Conservation (phyloP, 1,284 basidiomycete species). For the Pisolithus thermaeus region DNA sequence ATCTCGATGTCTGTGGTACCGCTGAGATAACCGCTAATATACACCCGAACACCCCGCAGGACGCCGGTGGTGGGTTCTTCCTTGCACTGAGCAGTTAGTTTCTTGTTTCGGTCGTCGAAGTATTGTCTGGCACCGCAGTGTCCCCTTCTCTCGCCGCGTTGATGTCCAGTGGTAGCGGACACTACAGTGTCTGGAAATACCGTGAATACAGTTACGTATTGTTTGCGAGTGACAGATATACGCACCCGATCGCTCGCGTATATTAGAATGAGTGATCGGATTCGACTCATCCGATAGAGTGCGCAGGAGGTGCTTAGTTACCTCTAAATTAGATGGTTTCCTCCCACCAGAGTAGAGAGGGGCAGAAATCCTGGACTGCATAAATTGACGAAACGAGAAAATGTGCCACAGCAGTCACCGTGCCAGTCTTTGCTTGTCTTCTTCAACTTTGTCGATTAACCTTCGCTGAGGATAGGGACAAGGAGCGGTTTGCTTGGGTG, state of each 20-base stretch:
- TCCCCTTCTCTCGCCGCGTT: slow-evolving; percentile 50
- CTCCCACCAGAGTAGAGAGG: slow-evolving; percentile 26
- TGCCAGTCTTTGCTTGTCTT: slow-evolving; percentile 15
- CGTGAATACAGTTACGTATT: not conserved
- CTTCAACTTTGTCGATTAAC: slow-evolving; percentile 6
- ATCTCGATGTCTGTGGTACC: slow-evolving; percentile 71
- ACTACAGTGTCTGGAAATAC: slow-evolving; percentile 45
- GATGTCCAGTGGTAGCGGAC: slow-evolving; percentile 61
- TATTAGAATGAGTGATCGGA: slow-evolving; percentile 68
- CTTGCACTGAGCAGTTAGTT: slow-evolving; percentile 44
- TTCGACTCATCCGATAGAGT: slow-evolving; percentile 57
- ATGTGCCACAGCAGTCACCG: slow-evolving; percentile 6
- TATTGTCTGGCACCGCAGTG: slow-evolving; percentile 33
- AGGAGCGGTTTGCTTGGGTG: slow-evolving; percentile 10
- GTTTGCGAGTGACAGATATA: not conserved
- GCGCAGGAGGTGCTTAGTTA: slow-evolving; percentile 52
- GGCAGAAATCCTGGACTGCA: slow-evolving; percentile 24
- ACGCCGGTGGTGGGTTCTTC: slow-evolving; percentile 26
- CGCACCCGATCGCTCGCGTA: slow-evolving; percentile 51
- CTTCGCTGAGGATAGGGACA: slow-evolving; percentile 11
- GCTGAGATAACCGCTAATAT: slow-evolving; percentile 62
- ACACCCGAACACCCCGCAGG: slow-evolving; percentile 43
- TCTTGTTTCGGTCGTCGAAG: slow-evolving; percentile 41
- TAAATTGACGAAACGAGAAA: not conserved
- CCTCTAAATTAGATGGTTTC: slow-evolving; percentile 36